Base-by-base conservation (phyloP, 805 yeast species). In the Sugiyamaella smithiae region DNA sequence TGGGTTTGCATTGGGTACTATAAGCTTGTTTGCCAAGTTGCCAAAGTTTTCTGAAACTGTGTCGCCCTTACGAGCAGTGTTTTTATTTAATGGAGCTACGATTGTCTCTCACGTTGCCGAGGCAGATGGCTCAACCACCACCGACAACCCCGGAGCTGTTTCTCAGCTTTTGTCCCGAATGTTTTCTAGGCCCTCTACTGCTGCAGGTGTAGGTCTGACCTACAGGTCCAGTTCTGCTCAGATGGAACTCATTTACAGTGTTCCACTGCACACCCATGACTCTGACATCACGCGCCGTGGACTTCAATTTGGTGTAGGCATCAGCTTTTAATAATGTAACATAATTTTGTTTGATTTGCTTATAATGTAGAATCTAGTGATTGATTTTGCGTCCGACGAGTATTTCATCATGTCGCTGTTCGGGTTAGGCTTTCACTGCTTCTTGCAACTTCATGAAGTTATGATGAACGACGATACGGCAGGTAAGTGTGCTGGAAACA, bases 21-120 rank as follows among this genome's bases (percentile, higher is more conserved):
- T 74, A 1, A 74, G 85, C 25, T 32, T 84, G n/a, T 78, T 77
- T 54, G 70, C 84, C 28, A 75, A 79, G 52, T 59, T 87, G 26
- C 93, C 95, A 4, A 64, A 74, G 16, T 50, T 74, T 57, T 23
- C 45, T 5, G 45, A 37, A 12, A 64, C 70, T 37, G 50, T 46
- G 2, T 71, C 79, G 6, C 84, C 82, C 20, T 70, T 84, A 48
- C 76, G 86, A 48, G 63, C 85, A 26, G 88, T 84, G 61, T 67
- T 76, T 29, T 81, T 82, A 40, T 66, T 79, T 25, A 76, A 79
- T 59, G 82, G 85, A 43, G 97, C 93, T 1, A 81, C 82, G 48
- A 62, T 79, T 41, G 59, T 48, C 12, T 31, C 48, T 5, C 49
- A 55, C 49, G 40, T 23, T 24, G 24, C 38, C n/a, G 23, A 23